Evolutionary conservation across 2,329 filamentous ascomycete genomes (phyloP), one percentile per base, ranked within the genome.

Genomic region (Fragosphaeria purpurea): DNA sequence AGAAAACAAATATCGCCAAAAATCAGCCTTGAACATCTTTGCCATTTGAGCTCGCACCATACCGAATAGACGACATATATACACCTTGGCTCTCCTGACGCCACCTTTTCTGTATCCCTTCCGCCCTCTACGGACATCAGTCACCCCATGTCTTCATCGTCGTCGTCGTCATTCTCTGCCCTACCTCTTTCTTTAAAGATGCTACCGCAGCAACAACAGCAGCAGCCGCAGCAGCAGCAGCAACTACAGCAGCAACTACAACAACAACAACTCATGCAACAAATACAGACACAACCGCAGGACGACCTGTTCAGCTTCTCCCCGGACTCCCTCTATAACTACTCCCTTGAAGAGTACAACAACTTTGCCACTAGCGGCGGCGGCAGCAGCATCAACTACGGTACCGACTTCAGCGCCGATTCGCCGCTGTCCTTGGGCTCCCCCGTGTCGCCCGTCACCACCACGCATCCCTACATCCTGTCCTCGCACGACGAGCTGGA

Each of bases 371-470:
- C 22, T 3, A 45, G 48, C 51, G 53, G 47, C 50, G 46, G 40
- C 50, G 40, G 48, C 51, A 55, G 48, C 50, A 46, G 40, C 50
- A 55, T 48, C 50, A 46, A 37, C 50, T 53, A 53, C 52, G 38
- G 45, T 47, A 57, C 60, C 39, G 64, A 68, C 53, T 63, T 64
- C 57, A 60, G 59, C 45, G 63, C 62, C 35, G 65, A 67, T 57
- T 66, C 65, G 34, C 62, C 65, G 5, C 57, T 62, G n/a, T 66
- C 66, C 12, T 62, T 65, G 8, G 56, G 56, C 31, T 67, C 64
- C 0, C 63, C 65, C 44, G 47, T 63, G 42, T 65, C 63, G 9
- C 58, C 60, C 8, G 54, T 57, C 9, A 54, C 63, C 35, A 56
- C 62, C 44, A 61, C 59, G 45, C 40, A 51, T 31, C 60, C 64